Percentiles rank a stretch among this genome's conserved stretches.
Conservation (phyloP, 495 filamentous ascomycete species). For the Apiosordaria backusii region DNA sequence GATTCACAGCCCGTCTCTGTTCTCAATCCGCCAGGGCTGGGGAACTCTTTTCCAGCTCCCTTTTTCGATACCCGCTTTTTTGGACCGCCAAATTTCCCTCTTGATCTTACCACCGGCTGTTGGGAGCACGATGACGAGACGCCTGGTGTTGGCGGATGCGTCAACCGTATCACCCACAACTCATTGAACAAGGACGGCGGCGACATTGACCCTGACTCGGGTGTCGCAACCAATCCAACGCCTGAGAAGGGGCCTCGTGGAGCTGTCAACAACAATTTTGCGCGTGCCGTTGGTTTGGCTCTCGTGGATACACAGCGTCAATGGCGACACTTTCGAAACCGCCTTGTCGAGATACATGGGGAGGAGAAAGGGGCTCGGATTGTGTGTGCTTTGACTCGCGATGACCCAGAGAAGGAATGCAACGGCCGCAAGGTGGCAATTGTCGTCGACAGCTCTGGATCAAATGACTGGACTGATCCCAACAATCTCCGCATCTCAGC, state of each 20-base stretch:
- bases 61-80: background rate
- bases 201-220: background rate
- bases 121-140: background rate
- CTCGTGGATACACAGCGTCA: slow-evolving; percentile 1
- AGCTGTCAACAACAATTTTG: slow-evolving; percentile 5
- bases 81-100: background rate
- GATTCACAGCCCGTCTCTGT: background rate
- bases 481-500: slow-evolving; percentile 28
- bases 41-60: background rate
- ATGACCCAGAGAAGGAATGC: slow-evolving; percentile 7
- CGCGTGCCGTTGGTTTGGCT: background rate
- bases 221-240: background rate
- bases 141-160: background rate
- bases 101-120: slow-evolving; percentile 2
- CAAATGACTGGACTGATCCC: slow-evolving; percentile 28
- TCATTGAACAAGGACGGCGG: slow-evolving; percentile 5
- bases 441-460: slow-evolving; percentile 27
- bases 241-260: background rate
- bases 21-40: background rate
- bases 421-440: slow-evolving; percentile 19
- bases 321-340: slow-evolving; percentile 4
- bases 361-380: slow-evolving; percentile 1
- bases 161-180: slow-evolving; percentile 3
- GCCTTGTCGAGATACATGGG: background rate
- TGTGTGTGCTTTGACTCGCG: slow-evolving; percentile 4